Base-by-base conservation (phyloP, 2,329 filamentous ascomycete species). In the Decorospora gaudefroyi region DNA sequence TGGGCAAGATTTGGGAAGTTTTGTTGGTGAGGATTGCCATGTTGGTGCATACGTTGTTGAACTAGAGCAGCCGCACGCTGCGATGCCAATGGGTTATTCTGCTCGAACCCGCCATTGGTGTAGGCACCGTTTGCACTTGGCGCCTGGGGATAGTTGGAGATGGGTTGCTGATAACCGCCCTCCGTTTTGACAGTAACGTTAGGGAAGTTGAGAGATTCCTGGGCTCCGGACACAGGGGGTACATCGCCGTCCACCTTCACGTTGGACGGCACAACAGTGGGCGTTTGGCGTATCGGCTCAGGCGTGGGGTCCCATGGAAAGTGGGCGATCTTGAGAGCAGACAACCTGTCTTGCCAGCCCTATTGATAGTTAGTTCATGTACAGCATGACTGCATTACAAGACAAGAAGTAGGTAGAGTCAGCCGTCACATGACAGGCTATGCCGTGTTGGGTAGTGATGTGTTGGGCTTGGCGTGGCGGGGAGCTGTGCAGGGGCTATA, bases 331-430 rank as follows among this genome's bases (percentile, higher is more conserved):
- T 87, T 84, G 55, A 95, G 84, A 58, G 84, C 83, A 1, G 91
- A 87, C 23, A 99, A 80, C 73, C 95, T 96, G 62, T 85, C 80
- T 77, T 97, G 91, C 93, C 93, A 99, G 74, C 86, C 88, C 91
- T 97, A 39, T 18, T 23, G 33, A 13, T 39, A 37, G 64, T 61
- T 46, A 57, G 54, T 43, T 43, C 43, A 26, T 45, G 23, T 32
- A 44, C 34, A 17, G 17, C 26, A 38, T 39, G 12, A 31, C 49
- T 12, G 19, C 33, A 30, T 23, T 43, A 26, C 31, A 15, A 13
- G 29, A 29, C 39, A 39, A 31, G 38, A 30, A 28, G 22, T 30
- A 16, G 39, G 29, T 45, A 31, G 26, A 57, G 42, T 39, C 46
- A 46, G 51, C 36, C 26, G 55, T 70, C 67, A 70, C 60, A 60